Evolutionary conservation across 108 stramenopile genomes (phyloP), one percentile per base, ranked within the genome.

Genomic region (Aurantiochytrium sp.): DNA sequence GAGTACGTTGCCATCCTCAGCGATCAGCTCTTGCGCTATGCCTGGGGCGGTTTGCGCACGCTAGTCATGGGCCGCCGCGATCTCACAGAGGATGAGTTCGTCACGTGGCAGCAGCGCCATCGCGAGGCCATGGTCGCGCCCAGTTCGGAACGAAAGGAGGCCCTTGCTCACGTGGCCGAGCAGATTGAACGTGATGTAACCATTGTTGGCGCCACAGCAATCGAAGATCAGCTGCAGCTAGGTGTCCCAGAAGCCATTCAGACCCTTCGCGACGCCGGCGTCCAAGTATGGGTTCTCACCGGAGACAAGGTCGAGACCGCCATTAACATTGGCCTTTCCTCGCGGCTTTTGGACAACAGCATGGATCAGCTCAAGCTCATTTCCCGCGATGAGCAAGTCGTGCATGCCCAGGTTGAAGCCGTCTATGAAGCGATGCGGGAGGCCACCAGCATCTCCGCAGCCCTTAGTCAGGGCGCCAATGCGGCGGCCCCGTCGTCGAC

Each of bases 261-360:
- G 16, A 97, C 95, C 5, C 94, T 99, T 5, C 96, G 90, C 87
- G 94, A 95, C 58, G 99, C 98, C 43, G 98, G 98, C 43, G 97
- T 99, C 73, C 97, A 97, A 91, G 93, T 98, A 6, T 99, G 99
- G 98, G 97, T 99, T 28, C 95, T 99, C 45, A 99, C 99, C 4
- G 99, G 99, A n/a, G 99, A 98, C 91, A 99, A 99, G 89, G 88
- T 96, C 49, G 99, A 99, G 91, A 99, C 99, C 14, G 99, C 99
- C 43, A 95, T 98, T 60, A 98, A 99, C 91, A 99, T 99, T 58
- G 99, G 97, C 42, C 97, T 97, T 90, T 96, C 97, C 16, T 96
- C 96, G 10, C 91, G 95, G 59, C 96, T 99, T 44, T 92, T 99
- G n/a, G 90, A 92, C 44, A 89, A 90, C 88, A 58, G 59, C 21